Conservation (phyloP, 306 rosid genomes). For the Begonia fuchsioides region DNA sequence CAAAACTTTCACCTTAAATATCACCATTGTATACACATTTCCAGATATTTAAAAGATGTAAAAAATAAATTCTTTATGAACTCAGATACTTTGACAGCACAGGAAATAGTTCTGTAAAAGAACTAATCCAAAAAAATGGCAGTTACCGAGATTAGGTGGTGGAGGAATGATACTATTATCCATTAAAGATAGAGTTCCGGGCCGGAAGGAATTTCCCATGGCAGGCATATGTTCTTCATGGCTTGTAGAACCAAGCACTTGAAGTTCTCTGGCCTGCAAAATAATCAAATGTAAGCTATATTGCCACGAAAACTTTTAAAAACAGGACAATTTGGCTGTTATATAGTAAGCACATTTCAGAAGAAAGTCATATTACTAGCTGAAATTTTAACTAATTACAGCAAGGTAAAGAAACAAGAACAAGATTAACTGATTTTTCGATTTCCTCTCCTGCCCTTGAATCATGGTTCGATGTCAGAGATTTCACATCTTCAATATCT, state of each 20-base stretch:
- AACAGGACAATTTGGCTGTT: no score
- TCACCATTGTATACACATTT: no score
- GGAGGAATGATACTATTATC: slow-evolving; percentile 48
- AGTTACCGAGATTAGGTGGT: slow-evolving; percentile 69
- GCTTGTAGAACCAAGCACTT: slow-evolving; percentile 24
- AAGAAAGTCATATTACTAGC: no score
- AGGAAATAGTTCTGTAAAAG: no score
- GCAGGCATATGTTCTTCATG: slow-evolving; percentile 16
- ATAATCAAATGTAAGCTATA: slow-evolving; percentile 5
- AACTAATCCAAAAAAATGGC: slow-evolving; percentile 5
- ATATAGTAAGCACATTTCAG: no score
- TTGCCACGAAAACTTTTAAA: no score
- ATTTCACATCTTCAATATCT: slow-evolving; percentile 2
- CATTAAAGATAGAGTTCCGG: slow-evolving; percentile 25
- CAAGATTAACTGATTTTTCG: slow-evolving; percentile 13
- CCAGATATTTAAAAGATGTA: no score
- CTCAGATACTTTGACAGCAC: no score
- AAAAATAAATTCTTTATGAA: no score
- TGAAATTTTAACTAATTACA: no score
- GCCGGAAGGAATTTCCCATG: slow-evolving; percentile 18
- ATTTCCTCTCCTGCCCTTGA: slow-evolving; percentile 3
- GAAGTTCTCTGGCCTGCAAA: slow-evolving; percentile 35
- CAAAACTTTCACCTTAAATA: no score
- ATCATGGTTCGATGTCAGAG: not conserved
- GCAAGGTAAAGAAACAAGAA: no score